A percentile compares a stretch with the other conserved stretches of the same genome.
phyloP scores from a whole-genome alignment of 108 stramenopile genomes.

The Aurantiochytrium sp. region DNA sequence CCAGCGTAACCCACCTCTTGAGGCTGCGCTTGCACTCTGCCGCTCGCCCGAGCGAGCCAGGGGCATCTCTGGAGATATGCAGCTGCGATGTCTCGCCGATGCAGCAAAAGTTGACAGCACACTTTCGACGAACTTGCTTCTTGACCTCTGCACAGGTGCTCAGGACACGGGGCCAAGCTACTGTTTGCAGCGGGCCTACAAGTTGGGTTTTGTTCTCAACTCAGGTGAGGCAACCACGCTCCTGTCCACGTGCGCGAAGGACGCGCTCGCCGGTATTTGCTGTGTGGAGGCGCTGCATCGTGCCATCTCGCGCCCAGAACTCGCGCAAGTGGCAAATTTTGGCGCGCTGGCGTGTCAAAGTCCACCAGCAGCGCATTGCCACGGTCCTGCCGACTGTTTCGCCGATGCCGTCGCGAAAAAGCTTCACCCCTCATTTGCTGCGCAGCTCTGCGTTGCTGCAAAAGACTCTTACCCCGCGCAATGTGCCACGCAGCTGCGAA shows the following conservation, averaged over 20 bases:
- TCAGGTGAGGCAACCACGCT: neutral
- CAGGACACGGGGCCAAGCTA: neutral
- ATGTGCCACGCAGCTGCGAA: neutral
- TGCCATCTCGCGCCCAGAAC: neutral
- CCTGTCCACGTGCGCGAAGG: neutral
- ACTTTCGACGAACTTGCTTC: neutral
- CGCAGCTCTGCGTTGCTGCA: neutral
- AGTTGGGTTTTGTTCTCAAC: neutral
- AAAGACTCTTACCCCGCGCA: neutral
- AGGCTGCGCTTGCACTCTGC: neutral
- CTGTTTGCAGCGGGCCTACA: neutral
- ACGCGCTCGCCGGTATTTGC: neutral
- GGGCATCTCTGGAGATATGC: neutral
- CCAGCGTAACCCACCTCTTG: neutral
- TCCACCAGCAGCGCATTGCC: neutral
- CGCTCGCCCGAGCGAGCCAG: neutral
- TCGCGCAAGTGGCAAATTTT: neutral
- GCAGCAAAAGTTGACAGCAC: neutral
- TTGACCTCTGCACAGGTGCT: neutral
- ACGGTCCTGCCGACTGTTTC: neutral
- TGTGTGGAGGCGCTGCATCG: neutral
- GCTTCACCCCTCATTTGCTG: neutral
- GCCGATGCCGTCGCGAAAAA: neutral
- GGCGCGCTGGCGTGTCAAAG: neutral
- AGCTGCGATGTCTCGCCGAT: neutral